Base-by-base conservation (phyloP, 305 asterid genomes). In the Fraxinus floribunda region DNA sequence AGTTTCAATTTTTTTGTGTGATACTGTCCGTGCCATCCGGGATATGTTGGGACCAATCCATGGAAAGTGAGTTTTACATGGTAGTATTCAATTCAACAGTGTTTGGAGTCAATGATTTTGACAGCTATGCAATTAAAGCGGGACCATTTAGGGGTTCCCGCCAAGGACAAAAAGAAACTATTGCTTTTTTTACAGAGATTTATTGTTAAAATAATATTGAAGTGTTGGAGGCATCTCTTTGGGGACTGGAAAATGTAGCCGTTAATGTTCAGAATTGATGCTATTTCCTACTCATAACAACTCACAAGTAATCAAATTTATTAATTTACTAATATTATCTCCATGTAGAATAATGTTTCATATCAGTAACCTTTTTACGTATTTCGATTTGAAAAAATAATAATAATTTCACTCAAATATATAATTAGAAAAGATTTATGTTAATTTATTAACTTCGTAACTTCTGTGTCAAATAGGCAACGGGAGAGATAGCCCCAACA, bases 211-310 rank as follows among this genome's bases (percentile, higher is more conserved):
- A 18, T 20, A 62, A 24, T 62, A 24, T 22, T 20, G 30, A 60
- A 22, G 72, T 8, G 34, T 62, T 29, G 55, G 79, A 68, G 72
- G 86, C 73, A 85, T 82, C 55, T 79, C 64, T 80, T 80, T 81
- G 86, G 81, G 29, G 32, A 68, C 79, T 68, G 68, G 15, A 52
- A 85, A 85, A 80, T 70, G 52, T 79, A 60, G 83, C 83, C 83
- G 83, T 86, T 86, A 78, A 57, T 73, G 79, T 46, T 3, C 7
- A 22, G 72, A 62, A 22, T 22, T 0, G 15, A 7, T 24, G 16
- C 71, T 7, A 60, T 7, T 7, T 60, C 10, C 4, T 0, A 13
- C 18, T 0, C 18, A 15, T 10, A 8, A 36, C 41, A 36, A 36
- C 41, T 38, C 44, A 38, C 11, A 3, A 44, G 5, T 44, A 44